These are phyloP conservation scores for Amauroascus verrucosus DNA, from an alignment of 2,329 filamentous ascomycete species.

Conservation along the genomic window DNA sequence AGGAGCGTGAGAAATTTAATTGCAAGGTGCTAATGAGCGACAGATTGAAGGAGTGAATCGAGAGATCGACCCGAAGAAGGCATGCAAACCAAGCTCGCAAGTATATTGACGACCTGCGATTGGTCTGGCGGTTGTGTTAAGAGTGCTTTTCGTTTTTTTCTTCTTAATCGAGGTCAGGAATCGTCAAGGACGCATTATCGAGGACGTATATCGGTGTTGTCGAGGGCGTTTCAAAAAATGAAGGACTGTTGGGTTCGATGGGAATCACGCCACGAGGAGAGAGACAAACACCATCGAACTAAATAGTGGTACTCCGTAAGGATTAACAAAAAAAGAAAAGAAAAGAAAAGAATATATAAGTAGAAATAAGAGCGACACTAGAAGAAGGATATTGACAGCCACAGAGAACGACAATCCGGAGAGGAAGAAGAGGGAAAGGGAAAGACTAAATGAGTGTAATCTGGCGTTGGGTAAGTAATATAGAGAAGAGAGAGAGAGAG, in stretches of 20 bases:
- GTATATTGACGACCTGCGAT: background rate
- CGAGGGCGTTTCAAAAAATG: conserved; percentile 7
- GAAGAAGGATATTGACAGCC: conserved; percentile 13
- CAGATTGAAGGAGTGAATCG: conserved; percentile 1
- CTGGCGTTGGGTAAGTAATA: background rate
- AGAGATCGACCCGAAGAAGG: background rate
- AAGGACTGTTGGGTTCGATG: conserved; percentile 2
- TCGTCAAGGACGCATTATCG: conserved; percentile 7
- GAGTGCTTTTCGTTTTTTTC: background rate
- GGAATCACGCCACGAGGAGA: conserved; percentile 7
- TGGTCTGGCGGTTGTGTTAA: background rate
- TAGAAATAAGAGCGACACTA: conserved; percentile 4
- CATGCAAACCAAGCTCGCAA: background rate
- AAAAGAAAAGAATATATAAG: background rate
- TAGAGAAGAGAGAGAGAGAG: conserved; percentile 4
- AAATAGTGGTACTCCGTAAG: background rate
- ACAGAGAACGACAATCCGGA: conserved; percentile 18
- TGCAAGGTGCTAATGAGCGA: conserved; percentile 8
- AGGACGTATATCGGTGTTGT: conserved; percentile 2
- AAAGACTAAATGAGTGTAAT: conserved; percentile 15
- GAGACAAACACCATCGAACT: conserved; percentile 1
- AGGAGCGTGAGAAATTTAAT: conserved; percentile 4
- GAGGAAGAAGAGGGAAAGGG: conserved; percentile 28
- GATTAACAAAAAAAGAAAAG: background rate
- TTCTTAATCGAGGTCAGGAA: background rate